Percentiles rank a stretch among this genome's conserved stretches.
phyloP scores from a whole-genome alignment of 23 red algal genomes.

The Gracilaria caudata region DNA sequence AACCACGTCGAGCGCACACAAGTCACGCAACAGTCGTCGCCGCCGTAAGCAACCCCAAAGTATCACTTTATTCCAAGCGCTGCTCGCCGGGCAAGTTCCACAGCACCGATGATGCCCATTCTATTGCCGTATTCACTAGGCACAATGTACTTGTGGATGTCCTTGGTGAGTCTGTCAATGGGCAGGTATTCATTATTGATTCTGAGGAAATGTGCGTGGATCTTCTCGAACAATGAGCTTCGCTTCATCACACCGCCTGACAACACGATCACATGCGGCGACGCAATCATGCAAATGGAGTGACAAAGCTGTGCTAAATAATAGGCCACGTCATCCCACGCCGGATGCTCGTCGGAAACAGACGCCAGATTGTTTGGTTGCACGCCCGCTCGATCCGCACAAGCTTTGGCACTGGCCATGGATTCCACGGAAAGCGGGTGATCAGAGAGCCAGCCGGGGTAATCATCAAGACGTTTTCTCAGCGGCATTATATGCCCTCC shows the following conservation, averaged over 20 bases:
- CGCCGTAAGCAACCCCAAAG: background rate
- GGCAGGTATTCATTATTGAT: slow-evolving; percentile 79
- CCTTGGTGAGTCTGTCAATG: slow-evolving; percentile 35
- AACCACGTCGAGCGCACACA: slow-evolving; percentile 1
- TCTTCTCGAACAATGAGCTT: slow-evolving; percentile 56
- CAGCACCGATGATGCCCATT: slow-evolving; percentile 86
- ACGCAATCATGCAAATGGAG: slow-evolving; percentile 83
- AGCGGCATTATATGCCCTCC: slow-evolving; percentile 79
- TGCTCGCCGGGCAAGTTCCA: slow-evolving; percentile 75
- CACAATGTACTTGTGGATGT: slow-evolving; percentile 81
- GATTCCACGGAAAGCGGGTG: slow-evolving; percentile 80
- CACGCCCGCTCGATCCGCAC: slow-evolving; percentile 79
- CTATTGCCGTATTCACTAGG: slow-evolving; percentile 61
- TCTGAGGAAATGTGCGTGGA: slow-evolving; percentile 42
- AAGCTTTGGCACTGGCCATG: slow-evolving; percentile 79
- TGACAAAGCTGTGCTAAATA: slow-evolving; percentile 92
- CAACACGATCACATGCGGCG: slow-evolving; percentile 90
- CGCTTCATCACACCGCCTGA: slow-evolving; percentile 91
- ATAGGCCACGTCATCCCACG: slow-evolving; percentile 85
- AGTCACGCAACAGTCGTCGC: background rate
- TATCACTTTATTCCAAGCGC: slow-evolving; percentile 32
- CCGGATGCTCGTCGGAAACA: slow-evolving; percentile 74
- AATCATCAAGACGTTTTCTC: slow-evolving; percentile 55
- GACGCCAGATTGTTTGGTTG: slow-evolving; percentile 47
- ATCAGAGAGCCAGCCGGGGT: slow-evolving; percentile 58